Evolutionary conservation across 2,329 filamentous ascomycete genomes (phyloP).

Genomic region (Exophiala viscosa): DNA sequence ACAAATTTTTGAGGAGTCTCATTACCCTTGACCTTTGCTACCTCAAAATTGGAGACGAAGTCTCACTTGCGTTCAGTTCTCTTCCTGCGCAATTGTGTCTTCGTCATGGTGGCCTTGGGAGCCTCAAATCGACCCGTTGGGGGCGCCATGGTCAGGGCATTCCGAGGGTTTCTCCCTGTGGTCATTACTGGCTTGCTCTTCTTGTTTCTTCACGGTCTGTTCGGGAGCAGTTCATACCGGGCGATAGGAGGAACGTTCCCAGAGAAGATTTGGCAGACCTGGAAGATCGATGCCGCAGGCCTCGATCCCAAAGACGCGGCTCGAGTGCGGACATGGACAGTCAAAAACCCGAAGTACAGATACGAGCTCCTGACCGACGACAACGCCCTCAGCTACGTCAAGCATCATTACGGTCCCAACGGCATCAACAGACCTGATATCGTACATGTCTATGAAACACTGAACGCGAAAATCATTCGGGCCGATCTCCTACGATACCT

Average conservation of each 20-base stretch:
- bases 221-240: neutral
- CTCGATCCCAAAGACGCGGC: constrained; percentile 62
- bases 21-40: too few relatives aligned
- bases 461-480: constrained; percentile 63
- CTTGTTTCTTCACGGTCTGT: neutral
- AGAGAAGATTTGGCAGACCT: constrained; percentile 71
- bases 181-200: neutral
- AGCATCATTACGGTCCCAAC: constrained; percentile 61
- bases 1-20: too few relatives aligned
- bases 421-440: constrained; percentile 67
- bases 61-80: neutral
- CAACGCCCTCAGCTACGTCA: constrained; percentile 64
- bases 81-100: neutral
- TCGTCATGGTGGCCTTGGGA: neutral
- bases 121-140: neutral
- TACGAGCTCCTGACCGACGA: constrained; percentile 67
- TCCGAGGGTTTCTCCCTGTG: neutral
- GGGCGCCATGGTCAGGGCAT: neutral
- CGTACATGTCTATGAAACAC: constrained; percentile 55
- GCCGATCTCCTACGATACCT: constrained; percentile 64
- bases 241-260: constrained; percentile 44
- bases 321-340: constrained; percentile 60
- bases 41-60: too few relatives aligned
- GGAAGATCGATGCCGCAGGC: constrained; percentile 64
- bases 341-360: constrained; percentile 63